Percentiles rank a stretch among this genome's conserved stretches.
These are phyloP conservation scores for Geranomyces variabilis DNA, from an alignment of 192 early-diverging fungal genomes.

Conservation along the genomic window DNA sequence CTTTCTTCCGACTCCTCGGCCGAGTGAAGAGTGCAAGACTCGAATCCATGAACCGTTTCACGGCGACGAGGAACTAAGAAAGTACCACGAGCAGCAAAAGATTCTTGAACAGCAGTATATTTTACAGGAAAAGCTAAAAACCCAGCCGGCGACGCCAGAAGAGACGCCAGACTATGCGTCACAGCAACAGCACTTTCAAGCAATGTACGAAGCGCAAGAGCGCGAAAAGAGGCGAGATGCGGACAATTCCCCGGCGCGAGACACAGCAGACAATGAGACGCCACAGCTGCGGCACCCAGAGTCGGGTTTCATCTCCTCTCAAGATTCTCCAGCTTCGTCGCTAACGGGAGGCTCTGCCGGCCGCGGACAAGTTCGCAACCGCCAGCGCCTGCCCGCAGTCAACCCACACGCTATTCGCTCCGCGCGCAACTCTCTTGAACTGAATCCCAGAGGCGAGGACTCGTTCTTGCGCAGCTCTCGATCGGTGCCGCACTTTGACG, in stretches of 20 bases:
- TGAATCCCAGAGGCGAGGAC: not conserved
- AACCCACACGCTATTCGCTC: constrained; percentile 22
- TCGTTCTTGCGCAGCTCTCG: not conserved
- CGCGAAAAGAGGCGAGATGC: not conserved
- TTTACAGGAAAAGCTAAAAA: not conserved
- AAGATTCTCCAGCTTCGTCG: not conserved
- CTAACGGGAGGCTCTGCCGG: not conserved
- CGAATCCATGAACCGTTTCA: not conserved
- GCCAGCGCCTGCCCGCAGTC: constrained; percentile 11
- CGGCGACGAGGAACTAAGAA: not conserved
- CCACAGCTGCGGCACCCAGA: not conserved
- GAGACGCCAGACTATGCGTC: too few relatives aligned
- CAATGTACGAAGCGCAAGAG: too few relatives aligned
- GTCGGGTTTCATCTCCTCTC: not conserved
- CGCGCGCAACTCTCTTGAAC: constrained; percentile 28
- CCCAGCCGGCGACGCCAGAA: not conserved
- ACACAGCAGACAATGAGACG: not conserved
- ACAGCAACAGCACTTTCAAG: not conserved
- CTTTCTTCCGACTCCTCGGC: not conserved
- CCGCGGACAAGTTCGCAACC: not conserved
- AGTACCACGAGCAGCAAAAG: constrained; percentile 8
- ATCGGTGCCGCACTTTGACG: not conserved
- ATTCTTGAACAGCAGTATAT: not conserved
- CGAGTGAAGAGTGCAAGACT: not conserved
- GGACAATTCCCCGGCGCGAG: not conserved